Evolutionary conservation across 192 early-diverging fungal genomes (phyloP), one percentile per base, ranked within the genome.

Genomic region (Coemansia interrupta): DNA sequence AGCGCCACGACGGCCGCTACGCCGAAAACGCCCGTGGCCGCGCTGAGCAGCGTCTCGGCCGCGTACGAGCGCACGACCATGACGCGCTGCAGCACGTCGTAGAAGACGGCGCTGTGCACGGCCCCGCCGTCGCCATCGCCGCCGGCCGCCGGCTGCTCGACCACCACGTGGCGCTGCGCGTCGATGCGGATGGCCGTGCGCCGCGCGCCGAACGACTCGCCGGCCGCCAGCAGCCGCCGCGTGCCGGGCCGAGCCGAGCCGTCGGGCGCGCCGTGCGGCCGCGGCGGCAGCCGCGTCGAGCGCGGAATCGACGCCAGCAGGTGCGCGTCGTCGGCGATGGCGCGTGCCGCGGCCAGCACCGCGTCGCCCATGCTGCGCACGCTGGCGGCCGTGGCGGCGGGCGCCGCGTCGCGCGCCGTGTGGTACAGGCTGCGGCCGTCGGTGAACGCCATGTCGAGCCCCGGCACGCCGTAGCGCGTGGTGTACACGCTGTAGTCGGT

Each of bases 401-500:
- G 72, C 13, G 75, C 26, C 53, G 73, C 82, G 53, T 89, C 87
- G 50, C 76, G 71, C 36, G 69, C 64, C 2, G 87, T 83, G 60
- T 89, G 87, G 46, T 89, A 89, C 19, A 85, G 73, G 15, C 77
- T 81, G 63, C 87, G 78, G 56, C 73, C 78, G 52, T 80, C 79
- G 14, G 84, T 84, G 28, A 89, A 87, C 0, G 86, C 85, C 61
- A 89, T 70, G 56, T 89, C 87, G 7, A 89, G 63, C 1, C 87
- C 87, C 4, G 86, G 86, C 7, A 85, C 70, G 13, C 81, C 81
- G 45, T 83, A 65, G 32, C 56, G 58, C 24, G 64, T 61, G 12
- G 83, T 83, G 69, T 83, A 89, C 10, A 84, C 63, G 18, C 81
- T 81, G 66, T 81, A 89, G 73, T 89, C 87, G 10, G 87, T 89